Evolutionary conservation across 2,329 filamentous ascomycete species (phyloP), one percentile per base, ranked within the genome.

Genomic region (Metarhizium robertsii): DNA sequence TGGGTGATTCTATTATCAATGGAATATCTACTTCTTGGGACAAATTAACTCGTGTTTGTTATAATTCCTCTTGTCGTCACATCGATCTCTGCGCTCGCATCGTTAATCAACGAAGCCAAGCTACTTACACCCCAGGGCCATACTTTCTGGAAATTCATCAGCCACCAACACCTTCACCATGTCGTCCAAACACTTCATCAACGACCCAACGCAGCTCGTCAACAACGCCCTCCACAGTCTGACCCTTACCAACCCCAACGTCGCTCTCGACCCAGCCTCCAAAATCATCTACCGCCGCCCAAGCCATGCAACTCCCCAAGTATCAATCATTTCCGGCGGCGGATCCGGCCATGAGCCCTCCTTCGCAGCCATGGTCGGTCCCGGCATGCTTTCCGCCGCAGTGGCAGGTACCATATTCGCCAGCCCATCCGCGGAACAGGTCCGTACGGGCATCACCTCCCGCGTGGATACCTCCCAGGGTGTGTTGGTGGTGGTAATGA

Each of bases 401-500:
- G 90, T 95, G 1, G 88, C 90, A 1, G 92, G 92, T 18, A 92
- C 88, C 2, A 92, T 95, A 64, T 95, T 95, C 66, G 90, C 90
- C 6, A 88, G 85, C 18, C 90, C 90, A 0, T 85, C 81, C 6
- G 86, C 90, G 0, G 86, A 94, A 71, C 92, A 96, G 73, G 85
- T 96, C 54, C 83, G 89, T 55, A 78, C 81, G 61, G 90, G 85
- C 57, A 86, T 95, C 53, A 81, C 86, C 65, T 80, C 84, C 46
- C 79, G 88, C 20, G 87, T 95, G 3, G 83, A 88, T 58, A 79
- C 80, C 3, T 77, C 80, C 48, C 80, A 83, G 59, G 92, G 92
- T 29, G 87, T 96, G 1, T 70, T 96, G 45, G 87, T 96, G n/a
- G 86, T 92, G 6, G 88, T 95, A 34, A 96, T 95, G 89, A 96